Percentiles rank a stretch among this genome's conserved stretches.
Conservation (phyloP, 352 stramenopile species). For the Pythium rhizo-oryzae region DNA sequence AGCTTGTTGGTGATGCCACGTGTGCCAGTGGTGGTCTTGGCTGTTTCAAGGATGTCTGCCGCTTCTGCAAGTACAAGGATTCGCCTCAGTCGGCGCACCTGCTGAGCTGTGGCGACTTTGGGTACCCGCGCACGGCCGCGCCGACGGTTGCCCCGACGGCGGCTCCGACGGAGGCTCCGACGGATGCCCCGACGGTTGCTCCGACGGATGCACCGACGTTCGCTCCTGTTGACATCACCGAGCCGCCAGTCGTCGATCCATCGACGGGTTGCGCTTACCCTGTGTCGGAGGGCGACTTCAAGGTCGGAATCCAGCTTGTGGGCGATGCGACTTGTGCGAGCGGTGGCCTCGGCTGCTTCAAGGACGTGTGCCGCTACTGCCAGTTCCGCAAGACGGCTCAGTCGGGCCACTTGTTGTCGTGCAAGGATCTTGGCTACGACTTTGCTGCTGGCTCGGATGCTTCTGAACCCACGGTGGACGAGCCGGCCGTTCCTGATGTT, state of each 20-base stretch:
- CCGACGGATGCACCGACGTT: neutral
- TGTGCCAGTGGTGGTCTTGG: slow-evolving; percentile 11
- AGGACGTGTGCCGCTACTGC: slow-evolving; percentile 14
- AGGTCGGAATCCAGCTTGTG: slow-evolving; percentile 30
- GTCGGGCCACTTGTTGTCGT: slow-evolving; percentile 22
- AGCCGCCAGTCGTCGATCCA: neutral
- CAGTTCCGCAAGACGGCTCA: slow-evolving; percentile 2
- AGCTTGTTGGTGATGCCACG: slow-evolving; percentile 9
- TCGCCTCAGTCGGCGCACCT: slow-evolving; percentile 22
- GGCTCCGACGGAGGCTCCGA: neutral
- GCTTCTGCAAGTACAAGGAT: slow-evolving; percentile 15
- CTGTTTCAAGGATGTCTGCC: slow-evolving; percentile 19
- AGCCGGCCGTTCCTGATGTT: neutral
- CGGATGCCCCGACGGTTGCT: neutral
- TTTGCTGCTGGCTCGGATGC: neutral
- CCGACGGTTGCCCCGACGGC: neutral
- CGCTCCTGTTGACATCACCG: neutral
- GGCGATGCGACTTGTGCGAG: slow-evolving; percentile 9
- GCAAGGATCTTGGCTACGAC: slow-evolving; percentile 17
- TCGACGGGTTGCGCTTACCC: slow-evolving; percentile 21
- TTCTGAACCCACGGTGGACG: neutral
- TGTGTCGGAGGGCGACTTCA: slow-evolving; percentile 36
- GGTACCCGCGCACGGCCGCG: neutral
- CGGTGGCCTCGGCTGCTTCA: slow-evolving; percentile 16
- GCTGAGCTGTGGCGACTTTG: slow-evolving; percentile 2